Evolutionary conservation across 192 early-diverging fungal genomes (phyloP).

Genomic region (Podila clonocystis): DNA sequence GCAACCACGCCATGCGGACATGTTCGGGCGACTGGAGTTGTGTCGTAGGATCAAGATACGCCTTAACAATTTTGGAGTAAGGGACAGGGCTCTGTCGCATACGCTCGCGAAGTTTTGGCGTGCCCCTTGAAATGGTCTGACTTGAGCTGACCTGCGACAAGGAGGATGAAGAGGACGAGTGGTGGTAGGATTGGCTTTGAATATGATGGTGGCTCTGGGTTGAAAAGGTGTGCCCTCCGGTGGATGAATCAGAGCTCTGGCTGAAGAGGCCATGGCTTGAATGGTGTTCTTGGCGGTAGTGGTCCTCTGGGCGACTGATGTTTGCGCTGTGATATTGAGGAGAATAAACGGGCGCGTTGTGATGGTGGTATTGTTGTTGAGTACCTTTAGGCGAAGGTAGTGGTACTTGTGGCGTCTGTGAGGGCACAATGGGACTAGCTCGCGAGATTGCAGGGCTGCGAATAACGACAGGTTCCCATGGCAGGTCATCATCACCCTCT

Average conservation of each 20-base stretch:
- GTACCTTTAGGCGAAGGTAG: background rate
- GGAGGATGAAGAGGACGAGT: constrained; percentile 16
- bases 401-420: background rate
- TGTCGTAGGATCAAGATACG: constrained; percentile 33
- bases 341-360: background rate
- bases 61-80: constrained; percentile 36
- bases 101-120: constrained; percentile 40
- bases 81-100: constrained; percentile 44
- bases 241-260: background rate
- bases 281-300: constrained; percentile 1
- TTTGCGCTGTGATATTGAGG: background rate
- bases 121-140: constrained; percentile 5
- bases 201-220: background rate
- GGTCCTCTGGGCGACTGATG: background rate
- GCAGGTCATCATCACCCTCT: constrained; percentile 44
- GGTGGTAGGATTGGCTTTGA: constrained; percentile 14
- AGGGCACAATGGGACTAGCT: constrained; percentile 14
- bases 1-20: constrained; percentile 38
- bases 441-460: constrained; percentile 32
- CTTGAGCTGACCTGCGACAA: constrained; percentile 11
- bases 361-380: constrained; percentile 1
- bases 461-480: constrained; percentile 44
- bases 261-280: background rate
- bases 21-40: constrained; percentile 21
- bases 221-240: background rate